Conservation (phyloP, 495 filamentous ascomycete genomes). For the Podospora conica region DNA sequence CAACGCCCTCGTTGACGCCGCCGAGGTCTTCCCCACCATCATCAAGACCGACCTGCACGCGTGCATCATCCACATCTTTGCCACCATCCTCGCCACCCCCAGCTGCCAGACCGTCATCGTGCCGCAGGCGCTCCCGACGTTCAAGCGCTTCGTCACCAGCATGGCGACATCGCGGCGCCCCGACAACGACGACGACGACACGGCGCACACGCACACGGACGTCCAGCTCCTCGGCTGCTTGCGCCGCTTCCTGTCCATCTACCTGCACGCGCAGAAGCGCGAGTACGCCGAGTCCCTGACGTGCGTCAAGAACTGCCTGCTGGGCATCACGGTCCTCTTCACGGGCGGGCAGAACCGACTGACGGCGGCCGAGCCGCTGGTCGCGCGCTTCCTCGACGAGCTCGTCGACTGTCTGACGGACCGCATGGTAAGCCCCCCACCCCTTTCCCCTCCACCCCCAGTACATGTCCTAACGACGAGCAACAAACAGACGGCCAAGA, state of each 20-base stretch:
- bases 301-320: conserved; percentile 88
- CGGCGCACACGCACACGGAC: conserved; percentile 36
- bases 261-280: conserved; percentile 75
- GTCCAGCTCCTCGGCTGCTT: conserved; percentile 63
- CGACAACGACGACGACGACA: conserved; percentile 19
- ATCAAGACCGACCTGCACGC: conserved; percentile 96
- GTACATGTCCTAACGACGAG: neutral
- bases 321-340: conserved; percentile 82
- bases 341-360: conserved; percentile 70
- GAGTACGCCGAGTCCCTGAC: conserved; percentile 73
- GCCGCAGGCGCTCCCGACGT: conserved; percentile 82
- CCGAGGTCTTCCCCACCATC: conserved; percentile 89
- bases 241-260: conserved; percentile 69
- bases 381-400: conserved; percentile 64
- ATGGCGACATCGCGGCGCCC: conserved; percentile 48
- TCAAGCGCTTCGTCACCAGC: conserved; percentile 79
- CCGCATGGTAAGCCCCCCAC: conserved; percentile 45
- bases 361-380: conserved; percentile 62
- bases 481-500: conserved; percentile 60
- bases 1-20: conserved; percentile 84
- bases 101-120: conserved; percentile 83
- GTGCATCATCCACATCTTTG: conserved; percentile 94
- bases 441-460: neutral
- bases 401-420: conserved; percentile 80
- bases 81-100: conserved; percentile 81